phyloP scores from a whole-genome alignment of 2,329 filamentous ascomycete genomes.

The Rhynchosporium graminicola region DNA sequence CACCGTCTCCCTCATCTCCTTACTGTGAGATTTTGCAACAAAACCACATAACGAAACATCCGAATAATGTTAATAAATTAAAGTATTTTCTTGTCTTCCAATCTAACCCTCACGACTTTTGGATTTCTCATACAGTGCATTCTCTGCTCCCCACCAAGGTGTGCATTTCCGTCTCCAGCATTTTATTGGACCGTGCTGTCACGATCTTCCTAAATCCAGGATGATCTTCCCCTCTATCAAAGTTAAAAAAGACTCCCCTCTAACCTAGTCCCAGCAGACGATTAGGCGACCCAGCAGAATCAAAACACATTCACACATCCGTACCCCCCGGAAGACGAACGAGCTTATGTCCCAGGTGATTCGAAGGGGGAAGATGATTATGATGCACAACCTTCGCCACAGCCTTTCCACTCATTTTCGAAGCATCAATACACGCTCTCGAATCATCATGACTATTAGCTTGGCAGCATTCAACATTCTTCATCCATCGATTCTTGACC shows the following conservation, averaged over 20 bases:
- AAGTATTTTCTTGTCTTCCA: no score
- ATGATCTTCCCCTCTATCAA: no score
- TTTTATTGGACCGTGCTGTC: no score
- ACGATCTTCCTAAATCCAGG: no score
- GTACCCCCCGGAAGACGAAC: constrained; percentile 37
- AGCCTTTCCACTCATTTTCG: constrained; percentile 44
- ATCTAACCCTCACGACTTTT: no score
- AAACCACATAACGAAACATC: no score
- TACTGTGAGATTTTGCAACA: no score
- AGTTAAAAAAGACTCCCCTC: not conserved
- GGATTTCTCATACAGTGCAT: no score
- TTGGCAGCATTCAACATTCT: constrained; percentile 77
- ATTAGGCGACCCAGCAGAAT: constrained; percentile 9
- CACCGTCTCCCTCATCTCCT: no score
- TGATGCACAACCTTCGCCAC: constrained; percentile 47
- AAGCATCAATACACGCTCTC: constrained; percentile 60
- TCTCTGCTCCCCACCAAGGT: no score
- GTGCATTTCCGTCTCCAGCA: no score
- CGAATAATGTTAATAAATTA: no score
- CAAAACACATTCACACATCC: constrained; percentile 28
- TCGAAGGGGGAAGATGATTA: constrained; percentile 37
- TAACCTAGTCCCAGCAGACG: constrained; percentile 3
- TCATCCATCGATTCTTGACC: constrained; percentile 70
- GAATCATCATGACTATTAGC: constrained; percentile 67
- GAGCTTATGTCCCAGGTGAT: constrained; percentile 34